Conservation (phyloP, 805 yeast genomes). For the Candida schatavii region DNA sequence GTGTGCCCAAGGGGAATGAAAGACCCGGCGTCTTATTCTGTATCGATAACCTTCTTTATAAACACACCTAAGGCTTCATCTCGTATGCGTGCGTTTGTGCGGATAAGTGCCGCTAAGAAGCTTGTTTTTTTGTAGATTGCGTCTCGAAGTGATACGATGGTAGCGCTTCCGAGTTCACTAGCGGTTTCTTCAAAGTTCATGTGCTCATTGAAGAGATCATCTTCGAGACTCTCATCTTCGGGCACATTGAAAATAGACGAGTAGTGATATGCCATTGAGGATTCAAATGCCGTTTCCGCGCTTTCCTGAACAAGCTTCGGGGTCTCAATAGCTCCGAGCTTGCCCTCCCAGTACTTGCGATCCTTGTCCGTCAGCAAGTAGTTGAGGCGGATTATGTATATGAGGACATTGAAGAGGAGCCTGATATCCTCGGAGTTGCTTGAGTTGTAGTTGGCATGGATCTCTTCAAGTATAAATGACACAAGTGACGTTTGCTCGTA, state of each 20-base stretch:
- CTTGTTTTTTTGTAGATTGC: background rate
- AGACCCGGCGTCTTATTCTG: no score
- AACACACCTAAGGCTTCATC: background rate
- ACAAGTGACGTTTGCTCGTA: background rate
- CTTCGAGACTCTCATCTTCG: constrained; percentile 4
- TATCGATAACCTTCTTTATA: background rate
- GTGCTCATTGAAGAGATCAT: constrained; percentile 8
- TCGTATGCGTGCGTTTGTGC: background rate
- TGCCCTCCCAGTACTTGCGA: background rate
- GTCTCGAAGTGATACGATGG: background rate
- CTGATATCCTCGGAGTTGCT: background rate
- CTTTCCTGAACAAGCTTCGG: background rate
- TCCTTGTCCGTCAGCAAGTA: background rate
- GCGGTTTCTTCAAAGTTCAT: constrained; percentile 1
- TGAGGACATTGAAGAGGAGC: background rate
- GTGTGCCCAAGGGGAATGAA: no score
- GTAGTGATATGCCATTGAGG: constrained; percentile 7
- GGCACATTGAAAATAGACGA: constrained; percentile 8
- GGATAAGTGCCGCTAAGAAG: constrained; percentile 2
- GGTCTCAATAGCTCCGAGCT: background rate
- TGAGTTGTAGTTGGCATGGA: background rate
- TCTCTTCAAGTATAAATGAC: constrained; percentile 1
- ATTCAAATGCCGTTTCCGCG: background rate
- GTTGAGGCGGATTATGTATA: background rate
- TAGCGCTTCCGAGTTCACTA: background rate